Conservation (phyloP, 208 protist genomes). For the Herpetomonas muscarum region DNA sequence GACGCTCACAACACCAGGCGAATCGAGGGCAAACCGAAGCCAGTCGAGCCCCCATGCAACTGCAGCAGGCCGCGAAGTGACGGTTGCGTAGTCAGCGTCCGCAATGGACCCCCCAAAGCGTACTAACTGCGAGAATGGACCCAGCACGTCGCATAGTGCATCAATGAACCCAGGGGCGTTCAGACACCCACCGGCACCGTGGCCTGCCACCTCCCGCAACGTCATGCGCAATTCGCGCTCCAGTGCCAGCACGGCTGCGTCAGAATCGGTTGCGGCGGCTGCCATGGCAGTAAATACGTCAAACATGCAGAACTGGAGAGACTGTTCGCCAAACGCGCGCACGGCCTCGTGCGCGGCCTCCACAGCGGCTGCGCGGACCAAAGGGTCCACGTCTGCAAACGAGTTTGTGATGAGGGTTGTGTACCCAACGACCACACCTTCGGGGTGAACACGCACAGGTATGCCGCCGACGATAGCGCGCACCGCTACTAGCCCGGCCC, state of each 20-base stretch:
- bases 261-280: conserved; percentile 48
- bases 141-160: no score
- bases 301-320: conserved; percentile 33
- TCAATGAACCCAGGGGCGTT: no score
- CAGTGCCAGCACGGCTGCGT: conserved; percentile 43
- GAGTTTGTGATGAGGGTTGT: conserved; percentile 32
- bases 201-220: conserved; percentile 46
- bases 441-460: conserved; percentile 17
- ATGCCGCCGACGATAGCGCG: conserved; percentile 41
- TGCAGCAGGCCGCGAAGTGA: background rate
- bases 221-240: no score
- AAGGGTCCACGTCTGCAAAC: conserved; percentile 46
- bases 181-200: no score
- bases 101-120: no score
- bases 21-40: conserved; percentile 48
- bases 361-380: conserved; percentile 64
- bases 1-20: conserved; percentile 41
- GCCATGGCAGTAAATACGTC: conserved; percentile 55
- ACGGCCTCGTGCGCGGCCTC: conserved; percentile 61
- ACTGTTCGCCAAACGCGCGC: conserved; percentile 29
- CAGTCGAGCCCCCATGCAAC: conserved; percentile 55
- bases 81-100: background rate
- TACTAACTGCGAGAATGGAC: no score
- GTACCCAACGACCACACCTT: conserved; percentile 21
- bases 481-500: conserved; percentile 45